Base-by-base conservation (phyloP, 345 rosid species). In the Eucalyptus pauciflora region DNA sequence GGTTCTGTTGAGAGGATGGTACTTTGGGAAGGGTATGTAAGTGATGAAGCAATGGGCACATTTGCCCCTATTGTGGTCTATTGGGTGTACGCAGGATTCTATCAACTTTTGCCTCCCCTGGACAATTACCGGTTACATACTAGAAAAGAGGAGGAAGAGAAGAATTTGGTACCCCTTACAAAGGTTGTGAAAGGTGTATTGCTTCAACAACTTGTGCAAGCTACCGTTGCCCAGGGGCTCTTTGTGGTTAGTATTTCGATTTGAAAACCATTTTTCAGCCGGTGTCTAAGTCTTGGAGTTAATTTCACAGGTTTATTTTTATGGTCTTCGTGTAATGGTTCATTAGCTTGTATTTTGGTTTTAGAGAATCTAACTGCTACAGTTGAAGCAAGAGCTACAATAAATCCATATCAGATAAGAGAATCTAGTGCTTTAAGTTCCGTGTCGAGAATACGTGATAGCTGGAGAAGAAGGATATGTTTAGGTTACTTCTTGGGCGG, bases 21-120 rank as follows among this genome's bases (percentile, higher is more conserved):
- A 90, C 93, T 96, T 81, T 96, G 98, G 98, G 98, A 96, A 89
- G 94, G 94, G 27, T 95, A 95, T 67, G 91, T 90, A 88, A 96
- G 94, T 88, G 98, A 96, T 79, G 96, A 95, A 89, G 90, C 94
- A 89, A 95, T 96, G 96, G 96, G 96, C 71, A 96, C 95, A 10
- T 92, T 96, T 90, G 98, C 96, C 76, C 98, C 96, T 17, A 92
- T 95, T 83, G 93, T 94, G 79, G 93, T 96, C 62, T 95, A 96
- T 90, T 96, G 96, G 98, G 76, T 96, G 71, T 95, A 94, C 51
- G 96, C 96, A 9, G 96, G 98, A 50, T 88, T 94, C 87, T 96
- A 96, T 90, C 96, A 96, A 89, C 91, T 96, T 58, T 87, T 96
- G 88, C 96, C 95, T 10, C 92, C 94, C 24, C 88, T 94, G 92